A percentile compares a stretch with the other conserved stretches of the same genome.
phyloP scores from a whole-genome alignment of 306 rosid species.

The Acmispon strigosus region DNA sequence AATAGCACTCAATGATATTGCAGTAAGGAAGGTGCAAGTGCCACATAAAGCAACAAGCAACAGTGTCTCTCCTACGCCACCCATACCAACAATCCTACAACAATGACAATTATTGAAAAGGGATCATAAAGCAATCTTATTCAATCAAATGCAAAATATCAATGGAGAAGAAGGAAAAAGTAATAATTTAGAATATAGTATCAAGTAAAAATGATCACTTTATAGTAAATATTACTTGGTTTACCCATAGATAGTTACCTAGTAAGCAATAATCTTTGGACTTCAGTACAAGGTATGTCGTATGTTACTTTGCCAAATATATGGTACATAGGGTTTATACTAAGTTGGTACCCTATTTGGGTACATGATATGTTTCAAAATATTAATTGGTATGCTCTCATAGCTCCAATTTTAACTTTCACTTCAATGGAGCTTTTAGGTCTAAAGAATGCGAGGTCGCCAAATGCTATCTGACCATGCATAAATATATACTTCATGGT shows the following conservation, averaged over 20 bases:
- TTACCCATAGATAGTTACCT: background rate
- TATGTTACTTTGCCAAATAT: background rate
- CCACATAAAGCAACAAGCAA: constrained; percentile 82
- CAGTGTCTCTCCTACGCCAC: constrained; percentile 77
- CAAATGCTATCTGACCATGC: too few relatives aligned
- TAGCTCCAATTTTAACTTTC: too few relatives aligned
- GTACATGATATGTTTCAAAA: background rate
- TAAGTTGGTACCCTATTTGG: background rate
- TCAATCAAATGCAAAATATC: constrained; percentile 13
- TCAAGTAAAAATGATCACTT: background rate
- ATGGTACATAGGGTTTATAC: background rate
- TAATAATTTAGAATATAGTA: background rate
- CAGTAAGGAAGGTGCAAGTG: constrained; percentile 84
- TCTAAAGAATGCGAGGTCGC: too few relatives aligned
- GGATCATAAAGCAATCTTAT: constrained; percentile 12
- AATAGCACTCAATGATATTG: constrained; percentile 94
- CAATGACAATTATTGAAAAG: constrained; percentile 20
- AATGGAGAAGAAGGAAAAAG: background rate
- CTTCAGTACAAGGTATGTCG: too few relatives aligned
- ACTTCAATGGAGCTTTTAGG: background rate
- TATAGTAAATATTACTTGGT: background rate
- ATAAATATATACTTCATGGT: too few relatives aligned
- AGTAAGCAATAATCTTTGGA: background rate
- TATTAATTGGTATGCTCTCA: background rate
- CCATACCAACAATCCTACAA: constrained; percentile 99